Evolutionary conservation across 1,139 yeast species (phyloP).

Genomic region (Taiozyma sp.): DNA sequence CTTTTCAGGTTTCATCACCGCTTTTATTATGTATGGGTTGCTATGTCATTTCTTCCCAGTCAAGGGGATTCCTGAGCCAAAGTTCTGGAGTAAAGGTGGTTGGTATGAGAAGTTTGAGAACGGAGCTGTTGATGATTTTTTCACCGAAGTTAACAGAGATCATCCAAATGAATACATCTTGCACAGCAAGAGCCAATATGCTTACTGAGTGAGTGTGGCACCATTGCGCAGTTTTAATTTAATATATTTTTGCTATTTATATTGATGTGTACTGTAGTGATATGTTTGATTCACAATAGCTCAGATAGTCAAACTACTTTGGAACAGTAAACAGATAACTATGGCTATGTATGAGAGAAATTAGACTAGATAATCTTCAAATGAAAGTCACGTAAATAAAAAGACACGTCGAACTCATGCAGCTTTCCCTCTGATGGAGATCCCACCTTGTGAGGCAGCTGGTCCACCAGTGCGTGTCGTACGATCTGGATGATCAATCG

Average conservation of each 20-base stretch:
- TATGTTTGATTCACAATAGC: neutral
- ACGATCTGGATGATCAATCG: conserved; percentile 86
- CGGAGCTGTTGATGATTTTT: conserved; percentile 65
- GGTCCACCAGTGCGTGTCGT: conserved; percentile 30
- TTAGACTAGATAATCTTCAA: neutral
- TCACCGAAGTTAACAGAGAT: conserved; percentile 28
- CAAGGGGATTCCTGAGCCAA: conserved; percentile 50
- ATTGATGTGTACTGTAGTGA: neutral
- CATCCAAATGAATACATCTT: conserved; percentile 19
- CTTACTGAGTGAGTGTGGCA: neutral
- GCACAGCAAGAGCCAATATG: neutral
- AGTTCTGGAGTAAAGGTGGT: conserved; percentile 43
- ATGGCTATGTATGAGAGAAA: neutral
- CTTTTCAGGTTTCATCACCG: conserved; percentile 65
- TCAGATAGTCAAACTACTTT: neutral
- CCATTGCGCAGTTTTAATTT: neutral
- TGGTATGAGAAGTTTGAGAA: conserved; percentile 59
- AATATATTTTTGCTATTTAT: neutral
- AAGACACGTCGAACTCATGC: neutral
- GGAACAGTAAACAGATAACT: neutral
- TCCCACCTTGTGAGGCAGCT: conserved; percentile 24
- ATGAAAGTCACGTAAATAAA: neutral
- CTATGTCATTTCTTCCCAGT: conserved; percentile 55
- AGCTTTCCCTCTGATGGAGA: conserved; percentile 17
- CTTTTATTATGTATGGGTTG: conserved; percentile 46